Percentiles rank a stretch among this genome's conserved stretches.
Conservation (phyloP, 805 yeast species). For the Blastobotrys terrestris region DNA sequence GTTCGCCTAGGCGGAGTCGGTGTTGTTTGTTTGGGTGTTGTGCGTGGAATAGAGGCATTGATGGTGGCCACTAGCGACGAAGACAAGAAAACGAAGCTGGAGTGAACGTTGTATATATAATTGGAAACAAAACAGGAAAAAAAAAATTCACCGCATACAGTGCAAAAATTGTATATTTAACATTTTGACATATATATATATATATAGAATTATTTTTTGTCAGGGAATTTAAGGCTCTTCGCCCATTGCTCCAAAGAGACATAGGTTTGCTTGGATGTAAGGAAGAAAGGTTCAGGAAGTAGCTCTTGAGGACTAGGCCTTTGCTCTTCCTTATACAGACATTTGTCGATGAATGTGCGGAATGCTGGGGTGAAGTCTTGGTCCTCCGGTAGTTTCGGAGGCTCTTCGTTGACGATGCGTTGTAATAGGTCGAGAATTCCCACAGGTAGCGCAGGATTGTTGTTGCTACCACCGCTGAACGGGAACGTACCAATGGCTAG, state of each 20-base stretch:
- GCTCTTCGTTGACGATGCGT: conserved; percentile 86
- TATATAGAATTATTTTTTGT: background rate
- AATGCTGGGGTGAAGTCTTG: conserved; percentile 42
- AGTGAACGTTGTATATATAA: background rate
- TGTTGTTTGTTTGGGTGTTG: conserved; percentile 50
- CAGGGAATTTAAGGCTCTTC: conserved; percentile 5
- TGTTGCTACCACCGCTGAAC: conserved; percentile 33
- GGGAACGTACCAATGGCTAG: conserved; percentile 82
- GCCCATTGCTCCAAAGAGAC: conserved; percentile 22
- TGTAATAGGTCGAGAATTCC: conserved; percentile 88
- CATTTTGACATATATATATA: background rate
- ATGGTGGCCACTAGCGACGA: background rate
- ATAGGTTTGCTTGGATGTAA: conserved; percentile 19
- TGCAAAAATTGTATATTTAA: background rate
- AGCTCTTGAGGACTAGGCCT: conserved; percentile 74
- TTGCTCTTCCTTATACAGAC: conserved; percentile 66
- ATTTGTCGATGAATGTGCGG: conserved; percentile 63
- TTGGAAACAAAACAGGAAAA: background rate
- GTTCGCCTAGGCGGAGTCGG: conserved; percentile 50
- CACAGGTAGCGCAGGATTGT: conserved; percentile 35
- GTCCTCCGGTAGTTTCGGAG: conserved; percentile 59
- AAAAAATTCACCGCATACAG: background rate
- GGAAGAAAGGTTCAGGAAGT: conserved; percentile 32
- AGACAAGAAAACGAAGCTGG: conserved; percentile 3
- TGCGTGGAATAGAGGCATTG: conserved; percentile 57